A percentile compares a stretch with the other conserved stretches of the same genome.
phyloP scores from a whole-genome alignment of 2,329 filamentous ascomycete genomes.

The Cladosporium sp. region DNA sequence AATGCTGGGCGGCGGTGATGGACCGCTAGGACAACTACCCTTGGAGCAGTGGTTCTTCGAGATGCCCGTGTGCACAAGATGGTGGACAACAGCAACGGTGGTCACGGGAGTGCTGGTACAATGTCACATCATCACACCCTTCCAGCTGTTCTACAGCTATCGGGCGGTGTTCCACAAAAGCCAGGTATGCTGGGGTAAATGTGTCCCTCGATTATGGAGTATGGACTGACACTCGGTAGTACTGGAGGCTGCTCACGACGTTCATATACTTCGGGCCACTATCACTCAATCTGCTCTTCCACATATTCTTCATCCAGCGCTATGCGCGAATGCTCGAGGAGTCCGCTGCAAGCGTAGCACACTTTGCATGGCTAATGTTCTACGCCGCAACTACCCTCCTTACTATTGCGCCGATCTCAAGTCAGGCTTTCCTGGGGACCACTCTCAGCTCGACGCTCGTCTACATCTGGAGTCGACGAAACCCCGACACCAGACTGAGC shows the following conservation, averaged over 20 bases:
- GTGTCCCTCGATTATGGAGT: constrained; percentile 20
- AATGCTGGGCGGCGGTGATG: constrained; percentile 44
- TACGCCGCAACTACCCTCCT: constrained; percentile 82
- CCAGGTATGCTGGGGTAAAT: constrained; percentile 62
- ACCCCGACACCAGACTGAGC: constrained; percentile 86
- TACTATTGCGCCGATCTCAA: constrained; percentile 79
- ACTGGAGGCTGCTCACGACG: constrained; percentile 93
- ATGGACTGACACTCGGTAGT: constrained; percentile 54
- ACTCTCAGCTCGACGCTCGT: constrained; percentile 89
- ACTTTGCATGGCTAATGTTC: constrained; percentile 91
- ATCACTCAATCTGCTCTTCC: constrained; percentile 90
- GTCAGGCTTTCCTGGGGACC: constrained; percentile 91
- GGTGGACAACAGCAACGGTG: constrained; percentile 94
- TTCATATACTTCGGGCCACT: constrained; percentile 98
- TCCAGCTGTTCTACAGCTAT: constrained; percentile 96
- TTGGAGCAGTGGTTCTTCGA: constrained; percentile 99
- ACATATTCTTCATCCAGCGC: constrained; percentile 96
- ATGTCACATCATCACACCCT: constrained; percentile 87
- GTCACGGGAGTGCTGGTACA: constrained; percentile 86
- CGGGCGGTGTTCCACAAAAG: constrained; percentile 86
- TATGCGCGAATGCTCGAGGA: constrained; percentile 96
- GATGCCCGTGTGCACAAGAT: constrained; percentile 92
- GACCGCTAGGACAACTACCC: constrained; percentile 62
- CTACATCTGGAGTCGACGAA: constrained; percentile 96
- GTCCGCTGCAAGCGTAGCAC: constrained; percentile 86